These are phyloP conservation scores for Spergularia marina DNA, from an alignment of 148 eudicot genomes.

Conservation along the genomic window DNA sequence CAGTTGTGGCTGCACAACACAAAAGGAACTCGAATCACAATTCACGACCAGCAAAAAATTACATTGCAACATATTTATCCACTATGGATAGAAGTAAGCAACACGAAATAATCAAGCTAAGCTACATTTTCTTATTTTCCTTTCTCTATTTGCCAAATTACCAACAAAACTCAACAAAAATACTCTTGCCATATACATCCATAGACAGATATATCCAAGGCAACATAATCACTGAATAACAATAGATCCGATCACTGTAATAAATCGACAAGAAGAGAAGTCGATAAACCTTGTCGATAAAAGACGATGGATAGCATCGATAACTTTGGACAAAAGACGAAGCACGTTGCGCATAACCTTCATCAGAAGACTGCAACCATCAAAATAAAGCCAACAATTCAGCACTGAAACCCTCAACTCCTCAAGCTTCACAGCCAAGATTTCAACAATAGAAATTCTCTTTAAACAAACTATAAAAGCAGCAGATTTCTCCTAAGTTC, in stretches of 20 bases:
- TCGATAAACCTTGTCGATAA: slow-evolving; percentile 33
- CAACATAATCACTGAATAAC: background rate
- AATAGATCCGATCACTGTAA: background rate
- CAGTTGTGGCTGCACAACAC: slow-evolving; percentile 34
- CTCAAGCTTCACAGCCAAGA: background rate
- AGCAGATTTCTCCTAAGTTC: background rate
- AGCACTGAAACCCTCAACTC: background rate
- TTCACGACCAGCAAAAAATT: slow-evolving; percentile 19
- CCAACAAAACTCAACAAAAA: background rate
- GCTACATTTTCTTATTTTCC: too few relatives aligned
- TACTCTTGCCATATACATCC: background rate
- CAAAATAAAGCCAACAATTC: slow-evolving; percentile 12
- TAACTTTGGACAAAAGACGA: slow-evolving; percentile 32
- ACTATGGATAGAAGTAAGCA: background rate
- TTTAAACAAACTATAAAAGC: background rate
- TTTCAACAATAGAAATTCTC: background rate
- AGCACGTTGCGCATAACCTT: slow-evolving; percentile 16
- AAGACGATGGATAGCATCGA: slow-evolving; percentile 38
- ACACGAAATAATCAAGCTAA: background rate
- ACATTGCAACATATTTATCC: background rate
- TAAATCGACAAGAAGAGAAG: background rate
- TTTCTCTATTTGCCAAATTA: background rate
- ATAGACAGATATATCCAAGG: background rate
- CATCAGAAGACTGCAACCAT: slow-evolving; percentile 26
- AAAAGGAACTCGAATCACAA: slow-evolving; percentile 17